A percentile compares a stretch with the other conserved stretches of the same genome.
Evolutionary conservation across 2,329 filamentous ascomycete genomes (phyloP).

Genomic region (Cladobotryum protrusum): DNA sequence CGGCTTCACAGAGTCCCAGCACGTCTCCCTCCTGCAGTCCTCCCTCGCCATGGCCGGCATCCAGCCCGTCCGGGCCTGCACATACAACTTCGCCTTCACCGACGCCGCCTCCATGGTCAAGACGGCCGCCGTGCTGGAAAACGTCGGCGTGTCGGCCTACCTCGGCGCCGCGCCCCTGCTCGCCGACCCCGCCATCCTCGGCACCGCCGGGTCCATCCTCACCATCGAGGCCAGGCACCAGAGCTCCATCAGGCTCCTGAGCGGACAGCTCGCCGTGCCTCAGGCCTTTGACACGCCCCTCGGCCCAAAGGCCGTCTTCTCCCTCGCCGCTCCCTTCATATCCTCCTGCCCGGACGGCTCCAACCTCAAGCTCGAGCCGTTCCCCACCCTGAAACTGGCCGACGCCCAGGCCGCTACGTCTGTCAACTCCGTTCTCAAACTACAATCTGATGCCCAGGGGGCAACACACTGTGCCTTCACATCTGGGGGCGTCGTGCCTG

Average conservation of each 20-base stretch:
- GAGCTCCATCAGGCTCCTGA: constrained; percentile 60
- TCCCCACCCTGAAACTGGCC: constrained; percentile 50
- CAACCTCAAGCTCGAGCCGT: constrained; percentile 57
- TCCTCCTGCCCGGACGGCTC: constrained; percentile 60
- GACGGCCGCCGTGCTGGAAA: constrained; percentile 65
- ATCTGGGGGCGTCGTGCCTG: constrained; percentile 49
- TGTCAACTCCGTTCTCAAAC: constrained; percentile 23
- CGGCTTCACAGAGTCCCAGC: constrained; percentile 53
- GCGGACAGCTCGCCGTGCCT: constrained; percentile 53
- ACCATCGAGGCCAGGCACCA: constrained; percentile 70
- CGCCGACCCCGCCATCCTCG: constrained; percentile 52
- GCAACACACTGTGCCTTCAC: constrained; percentile 63
- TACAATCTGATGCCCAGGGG: constrained; percentile 43
- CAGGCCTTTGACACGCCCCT: constrained; percentile 66
- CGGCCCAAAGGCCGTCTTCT: constrained; percentile 63
- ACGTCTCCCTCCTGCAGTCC: constrained; percentile 38
- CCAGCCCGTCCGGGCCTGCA: constrained; percentile 61
- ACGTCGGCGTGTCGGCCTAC: constrained; percentile 67
- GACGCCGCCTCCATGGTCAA: constrained; percentile 61
- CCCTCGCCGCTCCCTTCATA: constrained; percentile 68
- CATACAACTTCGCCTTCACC: constrained; percentile 66
- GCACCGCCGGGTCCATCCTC: constrained; percentile 62
- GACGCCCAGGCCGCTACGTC: constrained; percentile 30
- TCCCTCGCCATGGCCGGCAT: constrained; percentile 57
- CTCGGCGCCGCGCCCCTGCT: constrained; percentile 65